Evolutionary conservation across 768 basidiomycete species (phyloP), one percentile per base, ranked within the genome.

Genomic region (Lanmaoa pseudosensibilis): DNA sequence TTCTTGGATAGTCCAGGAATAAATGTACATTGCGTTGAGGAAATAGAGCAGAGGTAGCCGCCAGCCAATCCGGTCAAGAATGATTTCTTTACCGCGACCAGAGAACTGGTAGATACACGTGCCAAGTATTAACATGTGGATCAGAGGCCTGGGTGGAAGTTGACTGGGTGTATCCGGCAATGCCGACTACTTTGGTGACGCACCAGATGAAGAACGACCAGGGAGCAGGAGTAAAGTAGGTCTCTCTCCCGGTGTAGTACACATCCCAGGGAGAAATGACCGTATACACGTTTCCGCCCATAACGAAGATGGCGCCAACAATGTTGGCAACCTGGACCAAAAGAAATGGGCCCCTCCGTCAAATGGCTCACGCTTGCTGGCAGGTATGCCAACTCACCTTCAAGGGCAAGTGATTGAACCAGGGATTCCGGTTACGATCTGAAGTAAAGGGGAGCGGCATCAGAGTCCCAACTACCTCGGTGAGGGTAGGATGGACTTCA

Each of bases 51-150:
- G 74, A 15, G 83, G 81, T 62, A 90, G 80, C 18, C 83, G 73
- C 84, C 85, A 90, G n/a, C 77, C 75, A 56, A 90, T 80, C 41
- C 81, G 82, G 50, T 87, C 84, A 48, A 88, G 73, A 55, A 87
- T 78, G 67, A 83, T 70, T 43, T 75, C 73, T 66, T 83, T 84
- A 19, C 84, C 85, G 30, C 71, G 69, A 39, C 74, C 73, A 56
- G 78, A 79, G 72, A 84, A 84, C 56, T 83, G 82, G 69, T 82
- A 84, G 71, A 87, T 73, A 58, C 87, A 78, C 46, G 80, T 83
- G 25, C 87, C 85, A 49, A 90, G 70, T 23, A 88, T 78, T 38
- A 89, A 77, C 52, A 87, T 72, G 66, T 90, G 86, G 63, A 86
- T 84, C 44, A 84, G 65, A 11, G 83, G 80, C 82, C 83, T 82